Conservation (phyloP, 2,329 filamentous ascomycete genomes). For the Thielaviopsis ethacetica region DNA sequence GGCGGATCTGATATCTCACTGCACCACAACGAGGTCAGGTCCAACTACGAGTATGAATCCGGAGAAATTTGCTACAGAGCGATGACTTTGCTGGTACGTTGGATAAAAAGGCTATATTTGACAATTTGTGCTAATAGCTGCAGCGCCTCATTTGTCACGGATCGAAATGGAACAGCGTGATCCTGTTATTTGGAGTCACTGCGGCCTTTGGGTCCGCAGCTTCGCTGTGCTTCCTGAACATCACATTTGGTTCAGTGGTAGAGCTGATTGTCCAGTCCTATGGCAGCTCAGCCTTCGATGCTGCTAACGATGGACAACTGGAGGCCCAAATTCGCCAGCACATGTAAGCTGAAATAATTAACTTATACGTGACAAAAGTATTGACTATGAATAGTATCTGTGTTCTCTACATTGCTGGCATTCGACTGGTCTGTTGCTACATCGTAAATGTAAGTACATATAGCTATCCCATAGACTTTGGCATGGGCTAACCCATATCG, state of each 20-base stretch:
- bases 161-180: constrained; percentile 3
- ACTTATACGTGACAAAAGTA: neutral
- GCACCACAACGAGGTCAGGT: neutral
- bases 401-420: neutral
- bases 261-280: neutral
- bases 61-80: neutral
- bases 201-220: constrained; percentile 11
- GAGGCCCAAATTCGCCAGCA: neutral
- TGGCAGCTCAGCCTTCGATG: neutral
- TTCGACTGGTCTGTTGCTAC: neutral
- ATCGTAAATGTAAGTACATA: neutral
- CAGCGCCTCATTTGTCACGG: constrained; percentile 11
- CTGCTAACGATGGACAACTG: neutral
- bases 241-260: constrained; percentile 18
- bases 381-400: neutral
- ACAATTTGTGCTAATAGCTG: neutral
- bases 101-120: neutral
- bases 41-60: neutral
- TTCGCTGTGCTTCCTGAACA: constrained; percentile 20
- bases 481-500: neutral
- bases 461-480: neutral
- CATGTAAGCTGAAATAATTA: neutral
- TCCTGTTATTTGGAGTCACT: constrained; percentile 3
- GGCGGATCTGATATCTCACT: neutral
- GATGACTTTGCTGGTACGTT: constrained; percentile 6